Base-by-base conservation (phyloP, 1,284 basidiomycete genomes). In the Cryptococcus jaspeensis region DNA sequence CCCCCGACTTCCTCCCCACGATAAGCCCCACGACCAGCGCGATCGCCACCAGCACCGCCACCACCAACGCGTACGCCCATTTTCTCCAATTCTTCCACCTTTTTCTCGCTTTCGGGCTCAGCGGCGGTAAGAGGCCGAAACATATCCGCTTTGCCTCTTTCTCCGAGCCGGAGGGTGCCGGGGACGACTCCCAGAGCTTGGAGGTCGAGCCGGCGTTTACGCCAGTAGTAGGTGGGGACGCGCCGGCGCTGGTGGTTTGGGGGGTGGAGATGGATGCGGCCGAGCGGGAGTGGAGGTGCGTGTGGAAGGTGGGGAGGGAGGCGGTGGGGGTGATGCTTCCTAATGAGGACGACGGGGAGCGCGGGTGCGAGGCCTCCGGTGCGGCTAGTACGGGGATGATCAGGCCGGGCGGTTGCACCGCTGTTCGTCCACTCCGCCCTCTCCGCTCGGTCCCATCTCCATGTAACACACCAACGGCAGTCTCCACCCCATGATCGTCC, bases 11-110 rank as follows among this genome's bases (percentile, higher is more conserved):
- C 52, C 71, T 54, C 0, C 73, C 73, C 2, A 70, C 61, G 11
- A 67, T 50, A 9, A 75, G 48, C 0, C 74, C 74, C 3, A 71
- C 55, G 32, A 66, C 63, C 15, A 76, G 52, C 3, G 64, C 73
- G 3, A 75, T 50, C 5, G 52, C 67, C 18, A 69, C 48, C 5
- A 66, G 52, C 9, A 65, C 28, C 18, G 67, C 8, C 8, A 69
- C 46, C 3, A 64, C 2, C 0, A 65, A 43, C 0, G 50, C 58
- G 18, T 66, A 59, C 13, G 70, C 57, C 72, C 71, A 73, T 60
- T 63, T 59, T 43, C 60, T 57, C 42, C 66, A 69, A 45, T 57
- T 65, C 45, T 54, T 60, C 68, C 70, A 73, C 56, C 62, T 63
- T 36, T 57, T 51, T 15, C 54, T 52, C 25, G 46, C 58, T 35